phyloP scores from a whole-genome alignment of 2,329 filamentous ascomycete species.

The Microsporum audouinii region DNA sequence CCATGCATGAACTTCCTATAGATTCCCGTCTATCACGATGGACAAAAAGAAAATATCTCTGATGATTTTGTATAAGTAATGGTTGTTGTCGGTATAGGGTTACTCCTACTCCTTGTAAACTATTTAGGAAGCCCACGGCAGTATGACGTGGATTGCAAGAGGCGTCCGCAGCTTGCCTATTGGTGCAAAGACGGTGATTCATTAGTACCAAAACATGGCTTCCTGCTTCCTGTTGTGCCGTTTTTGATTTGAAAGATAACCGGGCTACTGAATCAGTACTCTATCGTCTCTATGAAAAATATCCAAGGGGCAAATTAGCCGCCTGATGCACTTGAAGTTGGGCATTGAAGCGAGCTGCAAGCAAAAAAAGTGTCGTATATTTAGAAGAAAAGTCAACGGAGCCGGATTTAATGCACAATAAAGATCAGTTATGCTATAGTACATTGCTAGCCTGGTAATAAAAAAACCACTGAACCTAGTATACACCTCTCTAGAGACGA shows the following conservation, averaged over 20 bases:
- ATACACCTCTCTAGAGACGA: background rate
- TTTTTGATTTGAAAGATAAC: background rate
- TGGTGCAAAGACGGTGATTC: background rate
- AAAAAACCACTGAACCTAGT: background rate
- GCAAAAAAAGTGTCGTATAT: no score
- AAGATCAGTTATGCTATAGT: background rate
- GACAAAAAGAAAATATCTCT: no score
- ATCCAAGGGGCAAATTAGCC: background rate
- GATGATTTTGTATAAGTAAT: background rate
- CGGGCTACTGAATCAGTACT: background rate
- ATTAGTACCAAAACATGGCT: background rate
- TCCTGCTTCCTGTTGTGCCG: background rate
- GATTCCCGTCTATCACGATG: no score
- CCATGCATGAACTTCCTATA: background rate
- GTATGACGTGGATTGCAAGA: background rate
- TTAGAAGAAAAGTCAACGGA: background rate
- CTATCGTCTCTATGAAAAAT: background rate
- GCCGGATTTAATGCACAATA: background rate
- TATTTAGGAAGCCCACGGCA: background rate
- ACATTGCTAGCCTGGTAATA: background rate
- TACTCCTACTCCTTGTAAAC: background rate
- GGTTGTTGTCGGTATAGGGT: background rate
- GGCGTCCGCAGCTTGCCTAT: background rate
- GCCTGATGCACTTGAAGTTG: background rate
- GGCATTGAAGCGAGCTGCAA: background rate